phyloP scores from a whole-genome alignment of 2,329 filamentous ascomycete species.

The Exophiala oligosperma region DNA sequence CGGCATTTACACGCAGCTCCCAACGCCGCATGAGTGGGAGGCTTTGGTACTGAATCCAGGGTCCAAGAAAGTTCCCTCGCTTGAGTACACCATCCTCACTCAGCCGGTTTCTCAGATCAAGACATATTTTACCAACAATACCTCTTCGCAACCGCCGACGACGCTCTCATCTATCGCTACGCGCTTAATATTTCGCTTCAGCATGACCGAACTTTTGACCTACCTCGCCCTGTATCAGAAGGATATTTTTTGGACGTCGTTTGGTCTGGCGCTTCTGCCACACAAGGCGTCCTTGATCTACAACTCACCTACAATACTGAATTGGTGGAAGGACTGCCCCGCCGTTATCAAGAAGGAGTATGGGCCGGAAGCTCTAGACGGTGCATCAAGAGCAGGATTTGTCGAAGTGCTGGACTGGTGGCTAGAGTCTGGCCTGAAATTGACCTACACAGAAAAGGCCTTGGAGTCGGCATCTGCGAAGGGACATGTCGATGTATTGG shows the following conservation, averaged over 20 bases:
- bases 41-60: slow-evolving; percentile 63
- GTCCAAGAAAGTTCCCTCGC: slow-evolving; percentile 69
- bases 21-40: slow-evolving; percentile 72
- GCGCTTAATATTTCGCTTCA: slow-evolving; percentile 89
- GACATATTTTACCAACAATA: slow-evolving; percentile 67
- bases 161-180: slow-evolving; percentile 77
- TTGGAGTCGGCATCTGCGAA: slow-evolving; percentile 84
- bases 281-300: slow-evolving; percentile 88
- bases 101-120: slow-evolving; percentile 68
- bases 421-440: slow-evolving; percentile 74
- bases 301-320: slow-evolving; percentile 77
- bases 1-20: slow-evolving; percentile 75
- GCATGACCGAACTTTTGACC: slow-evolving; percentile 73
- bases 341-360: slow-evolving; percentile 87
- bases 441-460: slow-evolving; percentile 83
- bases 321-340: slow-evolving; percentile 85
- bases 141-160: slow-evolving; percentile 60
- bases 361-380: slow-evolving; percentile 79
- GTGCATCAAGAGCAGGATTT: slow-evolving; percentile 81
- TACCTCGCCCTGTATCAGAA: slow-evolving; percentile 67
- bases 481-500: slow-evolving; percentile 80
- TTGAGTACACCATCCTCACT: slow-evolving; percentile 83
- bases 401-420: slow-evolving; percentile 89
- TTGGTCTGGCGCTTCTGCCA: slow-evolving; percentile 76
- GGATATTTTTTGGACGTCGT: slow-evolving; percentile 82